These are phyloP conservation scores for Incumbomyces delicatus DNA, from an alignment of 2,329 filamentous ascomycete genomes.

Conservation along the genomic window DNA sequence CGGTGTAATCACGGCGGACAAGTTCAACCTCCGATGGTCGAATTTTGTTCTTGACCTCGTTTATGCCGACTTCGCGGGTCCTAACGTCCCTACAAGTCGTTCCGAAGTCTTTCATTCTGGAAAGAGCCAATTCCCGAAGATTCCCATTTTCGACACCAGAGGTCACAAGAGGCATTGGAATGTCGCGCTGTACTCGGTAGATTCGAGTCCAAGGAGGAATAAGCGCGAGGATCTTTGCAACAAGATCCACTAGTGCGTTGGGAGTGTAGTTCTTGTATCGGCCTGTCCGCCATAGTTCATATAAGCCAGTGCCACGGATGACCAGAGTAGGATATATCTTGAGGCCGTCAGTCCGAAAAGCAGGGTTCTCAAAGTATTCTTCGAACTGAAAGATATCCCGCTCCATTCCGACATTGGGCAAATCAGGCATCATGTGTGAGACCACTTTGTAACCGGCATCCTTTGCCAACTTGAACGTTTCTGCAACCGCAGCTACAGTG, in stretches of 20 bases:
- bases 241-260: constrained; percentile 88
- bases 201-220: constrained; percentile 97
- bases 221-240: constrained; percentile 88
- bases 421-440: constrained; percentile 98
- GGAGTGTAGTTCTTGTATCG: constrained; percentile 98
- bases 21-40: constrained; percentile 92
- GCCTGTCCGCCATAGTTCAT: constrained; percentile 94
- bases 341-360: constrained; percentile 88
- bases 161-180: constrained; percentile 99
- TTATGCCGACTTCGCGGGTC: constrained; percentile 93
- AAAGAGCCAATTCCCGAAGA: constrained; percentile 79
- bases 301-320: constrained; percentile 89
- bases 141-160: constrained; percentile 98
- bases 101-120: constrained; percentile 98
- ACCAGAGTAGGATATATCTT: constrained; percentile 98
- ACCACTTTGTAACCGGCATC: constrained; percentile 98
- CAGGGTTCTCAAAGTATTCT: constrained; percentile 95
- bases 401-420: constrained; percentile 98
- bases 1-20: constrained; percentile 82
- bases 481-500: constrained; percentile 86
- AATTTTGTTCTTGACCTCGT: constrained; percentile 99
- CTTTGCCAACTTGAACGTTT: constrained; percentile 95
- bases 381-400: constrained; percentile 92
- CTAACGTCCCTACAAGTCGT: constrained; percentile 94
- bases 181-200: constrained; percentile 95